A percentile compares a stretch with the other conserved stretches of the same genome.
Evolutionary conservation across 1,284 basidiomycete species (phyloP).

Genomic region (Schizopora paradoxa): DNA sequence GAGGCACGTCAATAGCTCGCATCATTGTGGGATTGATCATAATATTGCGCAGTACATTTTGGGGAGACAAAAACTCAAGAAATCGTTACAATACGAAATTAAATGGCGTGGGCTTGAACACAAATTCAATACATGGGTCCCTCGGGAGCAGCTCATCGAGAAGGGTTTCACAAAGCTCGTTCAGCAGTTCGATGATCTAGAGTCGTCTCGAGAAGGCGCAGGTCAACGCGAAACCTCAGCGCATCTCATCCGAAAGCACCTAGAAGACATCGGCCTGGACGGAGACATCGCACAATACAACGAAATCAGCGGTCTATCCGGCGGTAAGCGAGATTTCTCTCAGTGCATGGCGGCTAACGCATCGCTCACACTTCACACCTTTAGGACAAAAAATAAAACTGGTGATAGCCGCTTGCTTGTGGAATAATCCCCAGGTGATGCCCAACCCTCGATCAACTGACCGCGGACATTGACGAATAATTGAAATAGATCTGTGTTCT

Average conservation of each 20-base stretch:
- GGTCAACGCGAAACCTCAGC: constrained; percentile 81
- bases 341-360: constrained; percentile 6
- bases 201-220: constrained; percentile 90
- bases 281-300: constrained; percentile 98
- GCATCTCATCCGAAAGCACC: constrained; percentile 78
- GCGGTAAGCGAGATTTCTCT: constrained; percentile 48
- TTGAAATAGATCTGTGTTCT: constrained; percentile 69
- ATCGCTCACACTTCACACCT: constrained; percentile 22
- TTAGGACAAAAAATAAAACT: constrained; percentile 95
- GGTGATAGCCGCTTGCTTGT: constrained; percentile 90
- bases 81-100: constrained; percentile 92
- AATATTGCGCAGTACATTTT: constrained; percentile 62
- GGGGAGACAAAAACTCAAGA: constrained; percentile 97
- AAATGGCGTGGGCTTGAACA: constrained; percentile 97
- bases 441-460: constrained; percentile 1
- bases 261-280: constrained; percentile 94
- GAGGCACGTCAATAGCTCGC: constrained; percentile 51
- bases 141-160: constrained; percentile 82
- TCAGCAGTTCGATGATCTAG: constrained; percentile 95
- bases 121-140: constrained; percentile 91
- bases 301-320: constrained; percentile 87
- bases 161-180: constrained; percentile 92
- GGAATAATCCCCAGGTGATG: constrained; percentile 87
- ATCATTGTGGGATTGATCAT: constrained; percentile 6
- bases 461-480: no score